Base-by-base conservation (phyloP, 176 grass and related monocot genomes). In the Avena sativa region DNA sequence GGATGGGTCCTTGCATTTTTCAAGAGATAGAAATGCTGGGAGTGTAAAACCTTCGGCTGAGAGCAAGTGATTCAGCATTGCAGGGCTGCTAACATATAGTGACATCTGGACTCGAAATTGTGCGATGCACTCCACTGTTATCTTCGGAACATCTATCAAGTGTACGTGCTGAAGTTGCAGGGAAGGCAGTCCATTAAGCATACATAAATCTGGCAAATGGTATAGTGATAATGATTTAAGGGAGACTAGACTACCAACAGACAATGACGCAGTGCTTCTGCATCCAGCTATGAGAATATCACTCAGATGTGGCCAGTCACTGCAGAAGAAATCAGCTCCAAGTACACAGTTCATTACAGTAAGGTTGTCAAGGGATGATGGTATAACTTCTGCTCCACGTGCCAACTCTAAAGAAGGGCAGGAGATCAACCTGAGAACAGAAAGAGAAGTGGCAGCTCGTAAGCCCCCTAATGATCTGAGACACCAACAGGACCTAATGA, bases 221-320 rank as follows among this genome's bases (percentile, higher is more conserved):
- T 0, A 0, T 20, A 75, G 3, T 1, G 0, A 0, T 0, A 87
- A 13, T 26, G 14, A 8, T 75, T 2, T 3, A 0, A 87, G 77
- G 8, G 84, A 78, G 0, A 20, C 30, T 4, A 86, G n/a, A 70
- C 43, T 5, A 19, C 32, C 66, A 3, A 69, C 2, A 1, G 15
- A 69, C 30, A 69, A 69, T 0, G 66, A 69, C 0, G 6, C 1
- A 0, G 66, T 0, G 30, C 66, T 69, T 69, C 66, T 38, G 15
- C 32, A 38, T 0, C 7, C 2, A 15, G 0, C 1, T 2, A 69
- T 69, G 6, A 0, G 0, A 69, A 69, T 1, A 1, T 1, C 3
- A 0, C 1, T 69, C 66, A 69, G 15, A 8, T 20, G 16, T 1
- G 32, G 66, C 32, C 1, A 40, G 8, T 69, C 66, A 69, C 15